These are phyloP conservation scores for Uronychia binucleata DNA, from an alignment of 73 alveolate species.

Conservation along the genomic window DNA sequence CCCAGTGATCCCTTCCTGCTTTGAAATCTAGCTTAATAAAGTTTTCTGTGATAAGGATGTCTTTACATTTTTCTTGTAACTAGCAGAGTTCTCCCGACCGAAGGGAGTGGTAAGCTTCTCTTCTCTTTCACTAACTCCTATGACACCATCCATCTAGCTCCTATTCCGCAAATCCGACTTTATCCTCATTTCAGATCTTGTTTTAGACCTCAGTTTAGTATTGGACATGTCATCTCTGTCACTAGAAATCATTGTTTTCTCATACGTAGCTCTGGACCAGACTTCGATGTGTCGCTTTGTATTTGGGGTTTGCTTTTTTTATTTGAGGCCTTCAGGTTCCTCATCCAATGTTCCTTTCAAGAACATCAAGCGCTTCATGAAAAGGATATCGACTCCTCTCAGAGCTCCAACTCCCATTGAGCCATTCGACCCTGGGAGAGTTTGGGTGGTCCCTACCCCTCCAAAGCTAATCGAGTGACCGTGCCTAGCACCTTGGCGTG, in stretches of 20 bases:
- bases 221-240: background rate
- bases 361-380: conserved; percentile 20
- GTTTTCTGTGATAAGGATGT: background rate
- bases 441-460: background rate
- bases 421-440: background rate
- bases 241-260: background rate
- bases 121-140: background rate
- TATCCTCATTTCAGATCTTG: background rate
- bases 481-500: background rate
- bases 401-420: background rate
- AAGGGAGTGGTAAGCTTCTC: background rate
- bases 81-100: background rate
- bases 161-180: background rate
- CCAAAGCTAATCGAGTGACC: background rate
- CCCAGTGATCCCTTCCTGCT: background rate
- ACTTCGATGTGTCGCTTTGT: background rate
- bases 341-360: conserved; percentile 14
- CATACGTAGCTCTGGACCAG: background rate
- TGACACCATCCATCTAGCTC: background rate
- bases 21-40: background rate
- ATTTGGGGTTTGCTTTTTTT: background rate
- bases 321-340: conserved; percentile 1
- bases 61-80: background rate
- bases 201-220: background rate
- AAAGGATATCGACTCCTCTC: conserved; percentile 10